These are phyloP conservation scores for Nicotiana obtusifolia DNA, from an alignment of 257 asterid genomes.

Conservation along the genomic window DNA sequence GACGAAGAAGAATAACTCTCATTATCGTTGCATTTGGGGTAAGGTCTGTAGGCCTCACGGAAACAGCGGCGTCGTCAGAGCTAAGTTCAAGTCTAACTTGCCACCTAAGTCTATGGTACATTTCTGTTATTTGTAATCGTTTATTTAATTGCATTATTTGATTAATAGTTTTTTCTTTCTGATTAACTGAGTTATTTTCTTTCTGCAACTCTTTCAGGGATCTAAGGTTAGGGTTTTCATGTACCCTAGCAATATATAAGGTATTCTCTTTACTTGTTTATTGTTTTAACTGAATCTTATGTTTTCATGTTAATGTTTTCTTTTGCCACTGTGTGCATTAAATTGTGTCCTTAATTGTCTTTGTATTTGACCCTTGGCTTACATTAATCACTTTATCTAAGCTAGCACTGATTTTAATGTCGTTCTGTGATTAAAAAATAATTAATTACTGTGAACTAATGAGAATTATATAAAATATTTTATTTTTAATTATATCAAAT, in stretches of 20 bases:
- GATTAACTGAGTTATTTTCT: not conserved
- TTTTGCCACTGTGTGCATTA: no score
- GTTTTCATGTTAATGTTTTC: no score
- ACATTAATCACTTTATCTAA: no score
- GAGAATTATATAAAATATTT: no score
- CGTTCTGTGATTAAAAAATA: not conserved
- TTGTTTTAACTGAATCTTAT: no score
- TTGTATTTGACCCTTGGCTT: not conserved
- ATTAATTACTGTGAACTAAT: no score
- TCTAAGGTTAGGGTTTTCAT: slow-evolving; percentile 59
- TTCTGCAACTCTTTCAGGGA: slow-evolving; percentile 35
- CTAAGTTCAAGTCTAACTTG: slow-evolving; percentile 65
- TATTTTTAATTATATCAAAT: not conserved
- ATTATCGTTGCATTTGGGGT: slow-evolving; percentile 94
- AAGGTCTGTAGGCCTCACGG: slow-evolving; percentile 83
- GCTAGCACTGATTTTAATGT: no score
- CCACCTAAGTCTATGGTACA: slow-evolving; percentile 74
- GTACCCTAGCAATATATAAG: slow-evolving; percentile 69
- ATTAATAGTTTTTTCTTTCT: not conserved
- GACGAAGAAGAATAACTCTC: slow-evolving; percentile 74
- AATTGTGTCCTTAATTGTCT: not conserved
- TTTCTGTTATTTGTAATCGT: not conserved
- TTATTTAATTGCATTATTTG: no score
- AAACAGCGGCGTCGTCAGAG: slow-evolving; percentile 82
- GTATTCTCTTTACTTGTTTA: not conserved